Evolutionary conservation across 2,329 filamentous ascomycete genomes (phyloP).

Genomic region (Talaromyces funiculosus): DNA sequence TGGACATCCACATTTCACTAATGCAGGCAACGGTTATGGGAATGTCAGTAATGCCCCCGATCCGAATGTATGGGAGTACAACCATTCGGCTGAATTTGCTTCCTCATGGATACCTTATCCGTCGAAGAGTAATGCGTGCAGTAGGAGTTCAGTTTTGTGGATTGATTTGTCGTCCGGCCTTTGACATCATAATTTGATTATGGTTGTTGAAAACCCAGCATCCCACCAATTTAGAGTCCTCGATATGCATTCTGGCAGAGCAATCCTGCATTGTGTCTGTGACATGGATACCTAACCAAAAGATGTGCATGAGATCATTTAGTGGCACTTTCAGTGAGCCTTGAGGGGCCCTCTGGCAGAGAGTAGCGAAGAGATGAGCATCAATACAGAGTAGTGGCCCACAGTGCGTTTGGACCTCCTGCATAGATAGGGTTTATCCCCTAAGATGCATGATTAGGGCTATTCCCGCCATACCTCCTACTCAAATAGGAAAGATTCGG

Average conservation of each 20-base stretch:
- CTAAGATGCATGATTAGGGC: neutral
- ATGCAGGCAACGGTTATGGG: neutral
- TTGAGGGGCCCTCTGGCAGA: too few species aligned
- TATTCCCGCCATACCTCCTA: neutral
- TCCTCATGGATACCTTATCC: neutral
- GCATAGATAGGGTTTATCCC: neutral
- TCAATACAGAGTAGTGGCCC: neutral
- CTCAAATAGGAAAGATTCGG: neutral
- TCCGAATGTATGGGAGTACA: neutral
- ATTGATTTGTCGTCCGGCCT: neutral
- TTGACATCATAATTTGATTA: neutral
- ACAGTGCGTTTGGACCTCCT: neutral
- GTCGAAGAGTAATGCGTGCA: neutral
- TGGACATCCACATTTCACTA: neutral
- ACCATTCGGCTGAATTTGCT: neutral
- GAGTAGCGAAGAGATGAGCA: too few species aligned
- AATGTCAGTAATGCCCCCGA: neutral
- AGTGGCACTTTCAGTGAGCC: too few species aligned
- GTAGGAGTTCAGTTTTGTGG: neutral
- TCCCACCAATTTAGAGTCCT: too few species aligned
- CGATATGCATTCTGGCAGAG: too few species aligned
- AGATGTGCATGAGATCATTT: too few species aligned
- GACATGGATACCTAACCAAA: too few species aligned
- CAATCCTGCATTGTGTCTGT: too few species aligned
- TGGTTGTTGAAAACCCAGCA: neutral